Evolutionary conservation across 2,329 filamentous ascomycete genomes (phyloP), one percentile per base, ranked within the genome.

Genomic region (Cercospora zeae-maydis): DNA sequence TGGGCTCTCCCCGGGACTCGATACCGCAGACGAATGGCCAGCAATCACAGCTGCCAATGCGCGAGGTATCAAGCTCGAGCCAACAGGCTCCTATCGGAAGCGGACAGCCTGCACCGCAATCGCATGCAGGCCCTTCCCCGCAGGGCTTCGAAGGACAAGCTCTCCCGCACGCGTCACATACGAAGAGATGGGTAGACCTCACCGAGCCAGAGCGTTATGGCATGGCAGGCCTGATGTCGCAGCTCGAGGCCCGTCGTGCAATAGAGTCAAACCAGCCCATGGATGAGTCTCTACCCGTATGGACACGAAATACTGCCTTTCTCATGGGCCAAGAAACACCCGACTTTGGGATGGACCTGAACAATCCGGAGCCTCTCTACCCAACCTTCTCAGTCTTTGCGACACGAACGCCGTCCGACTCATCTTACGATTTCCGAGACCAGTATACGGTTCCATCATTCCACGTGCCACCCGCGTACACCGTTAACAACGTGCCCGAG

Each of bases 311-410:
- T 21, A 72, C 72, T 19, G 78, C 88, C 59, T 83, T 86, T 30
- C 45, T 64, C 49, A 65, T 86, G 66, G 87, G 87, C 13, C 85
- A 88, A 72, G 86, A 89, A 72, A 74, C 88, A 64, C 86, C 84
- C 71, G 82, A 83, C 7, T 75, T 89, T 21, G 87, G 86, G 27
- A 77, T 89, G 67, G 86, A 89, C 72, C 76, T 89, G 61, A 87
- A 87, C 62, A 71, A 63, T 33, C 52, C 69, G 4, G 74, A 76
- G 16, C 85, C 86, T 30, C 75, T 89, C 49, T 84, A 86, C 71
- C 82, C 84, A n/a, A 85, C 83, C 1, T 89, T 88, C 72, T 84
- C 84, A 3, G 85, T 86, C 6, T 88, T 88, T 69, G 84, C 84
- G 55, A 82, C 85, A 49, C 57, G 61, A 34, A 66, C 60, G 39